A percentile compares a stretch with the other conserved stretches of the same genome.
Conservation (phyloP, 2,329 filamentous ascomycete species). For the Didymella glomerata region DNA sequence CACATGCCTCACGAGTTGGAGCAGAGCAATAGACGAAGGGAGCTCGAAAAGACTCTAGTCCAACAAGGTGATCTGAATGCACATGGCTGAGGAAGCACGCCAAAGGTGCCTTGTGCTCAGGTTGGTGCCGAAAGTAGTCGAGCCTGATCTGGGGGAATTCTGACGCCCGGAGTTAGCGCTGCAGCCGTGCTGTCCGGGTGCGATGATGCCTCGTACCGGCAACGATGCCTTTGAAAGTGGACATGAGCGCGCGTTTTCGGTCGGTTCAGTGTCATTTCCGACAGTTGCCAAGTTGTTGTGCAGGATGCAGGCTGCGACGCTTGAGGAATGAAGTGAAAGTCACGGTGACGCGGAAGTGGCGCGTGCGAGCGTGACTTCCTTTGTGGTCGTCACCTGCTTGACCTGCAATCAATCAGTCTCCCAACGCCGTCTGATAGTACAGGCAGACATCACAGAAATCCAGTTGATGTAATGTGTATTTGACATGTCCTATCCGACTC, state of each 20-base stretch:
- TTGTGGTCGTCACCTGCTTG: not conserved
- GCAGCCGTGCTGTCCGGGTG: not conserved
- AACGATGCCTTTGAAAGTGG: constrained; percentile 49
- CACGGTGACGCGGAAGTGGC: constrained; percentile 12
- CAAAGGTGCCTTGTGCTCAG: constrained; percentile 67
- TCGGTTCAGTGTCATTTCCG: constrained; percentile 6
- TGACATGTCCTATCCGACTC: not conserved
- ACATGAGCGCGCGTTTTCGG: constrained; percentile 30
- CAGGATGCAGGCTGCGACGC: not conserved
- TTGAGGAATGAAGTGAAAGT: not conserved
- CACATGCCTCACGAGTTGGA: constrained; percentile 73
- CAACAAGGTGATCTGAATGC: constrained; percentile 87
- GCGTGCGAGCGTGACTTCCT: constrained; percentile 12
- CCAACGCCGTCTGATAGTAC: not conserved
- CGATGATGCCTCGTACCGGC: constrained; percentile 24
- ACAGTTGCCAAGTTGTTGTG: not conserved
- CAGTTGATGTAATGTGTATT: not conserved
- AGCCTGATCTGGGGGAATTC: constrained; percentile 86
- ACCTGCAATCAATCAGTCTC: not conserved
- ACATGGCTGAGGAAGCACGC: constrained; percentile 93
- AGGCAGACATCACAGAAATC: too few species aligned
- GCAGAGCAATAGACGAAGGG: constrained; percentile 92
- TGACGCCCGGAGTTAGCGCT: constrained; percentile 21
- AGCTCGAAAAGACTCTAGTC: constrained; percentile 77
- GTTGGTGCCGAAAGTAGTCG: constrained; percentile 77